These are phyloP conservation scores for Spathaspora hagerdaliae DNA, from an alignment of 805 yeast genomes.

Conservation along the genomic window DNA sequence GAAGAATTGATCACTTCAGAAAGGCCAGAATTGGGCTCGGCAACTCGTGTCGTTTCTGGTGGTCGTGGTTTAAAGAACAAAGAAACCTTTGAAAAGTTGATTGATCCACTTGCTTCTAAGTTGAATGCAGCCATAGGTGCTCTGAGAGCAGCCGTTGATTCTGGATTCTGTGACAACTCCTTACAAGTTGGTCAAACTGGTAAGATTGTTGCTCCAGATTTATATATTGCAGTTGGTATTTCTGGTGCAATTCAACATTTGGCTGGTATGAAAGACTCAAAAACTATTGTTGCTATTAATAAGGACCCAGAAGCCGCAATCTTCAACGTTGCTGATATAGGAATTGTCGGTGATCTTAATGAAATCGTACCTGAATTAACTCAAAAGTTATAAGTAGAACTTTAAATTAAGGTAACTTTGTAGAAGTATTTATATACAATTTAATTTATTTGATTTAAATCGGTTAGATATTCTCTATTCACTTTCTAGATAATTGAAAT, in stretches of 20 bases:
- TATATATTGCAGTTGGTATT: constrained; percentile 89
- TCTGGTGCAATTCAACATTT: constrained; percentile 98
- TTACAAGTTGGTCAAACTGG: constrained; percentile 98
- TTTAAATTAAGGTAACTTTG: no score
- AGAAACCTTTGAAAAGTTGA: constrained; percentile 73
- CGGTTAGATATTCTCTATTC: no score
- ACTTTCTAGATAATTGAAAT: no score
- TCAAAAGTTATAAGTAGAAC: constrained; percentile 47
- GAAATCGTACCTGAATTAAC: constrained; percentile 90
- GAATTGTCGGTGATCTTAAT: constrained; percentile 84
- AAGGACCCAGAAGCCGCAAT: constrained; percentile 94
- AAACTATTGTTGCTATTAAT: constrained; percentile 89
- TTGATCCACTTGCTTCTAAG: constrained; percentile 80
- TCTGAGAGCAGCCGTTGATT: constrained; percentile 95
- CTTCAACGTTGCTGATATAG: constrained; percentile 85
- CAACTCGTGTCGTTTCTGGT: constrained; percentile 79
- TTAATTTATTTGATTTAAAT: no score
- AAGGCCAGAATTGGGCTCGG: constrained; percentile 88
- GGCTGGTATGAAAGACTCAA: constrained; percentile 98
- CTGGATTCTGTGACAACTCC: constrained; percentile 94
- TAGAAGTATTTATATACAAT: no score
- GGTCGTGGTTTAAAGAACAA: constrained; percentile 92
- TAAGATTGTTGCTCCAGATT: constrained; percentile 93
- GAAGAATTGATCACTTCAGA: constrained; percentile 73
- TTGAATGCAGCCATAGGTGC: constrained; percentile 95